Percentiles rank a stretch among this genome's conserved stretches.
These are phyloP conservation scores for Hamigera avellanea DNA, from an alignment of 495 filamentous ascomycete species.

Conservation along the genomic window DNA sequence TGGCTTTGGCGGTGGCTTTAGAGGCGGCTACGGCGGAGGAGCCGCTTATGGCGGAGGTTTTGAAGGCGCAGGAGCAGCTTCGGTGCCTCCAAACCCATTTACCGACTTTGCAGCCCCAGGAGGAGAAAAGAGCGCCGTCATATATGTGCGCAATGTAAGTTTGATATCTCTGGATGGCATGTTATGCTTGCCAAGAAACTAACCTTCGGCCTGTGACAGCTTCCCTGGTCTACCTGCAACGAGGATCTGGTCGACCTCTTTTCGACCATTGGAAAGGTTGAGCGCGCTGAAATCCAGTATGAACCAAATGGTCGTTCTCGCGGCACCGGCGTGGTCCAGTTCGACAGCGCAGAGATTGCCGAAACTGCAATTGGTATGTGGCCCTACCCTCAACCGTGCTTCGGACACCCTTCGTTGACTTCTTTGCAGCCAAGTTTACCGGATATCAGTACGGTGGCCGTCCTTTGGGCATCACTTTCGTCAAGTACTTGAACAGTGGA, in stretches of 20 bases:
- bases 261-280: slow-evolving; percentile 94
- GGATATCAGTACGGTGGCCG: slow-evolving; percentile 96
- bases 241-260: slow-evolving; percentile 94
- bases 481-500: slow-evolving; percentile 69
- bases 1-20: slow-evolving; percentile 31
- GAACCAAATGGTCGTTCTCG: slow-evolving; percentile 92
- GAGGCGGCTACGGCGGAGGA: slow-evolving; percentile 26
- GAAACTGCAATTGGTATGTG: slow-evolving; percentile 75
- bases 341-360: slow-evolving; percentile 70
- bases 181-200: too few relatives aligned
- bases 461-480: slow-evolving; percentile 81
- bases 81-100: slow-evolving; percentile 77
- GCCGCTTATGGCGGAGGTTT: slow-evolving; percentile 23
- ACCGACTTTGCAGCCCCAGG: slow-evolving; percentile 88
- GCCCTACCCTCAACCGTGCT: background rate
- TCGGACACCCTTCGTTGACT: slow-evolving; percentile 10
- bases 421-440: slow-evolving; percentile 74
- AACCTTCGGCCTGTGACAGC: slow-evolving; percentile 44
- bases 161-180: background rate
- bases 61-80: slow-evolving; percentile 29
- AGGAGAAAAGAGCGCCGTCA: slow-evolving; percentile 68
- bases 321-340: slow-evolving; percentile 90
- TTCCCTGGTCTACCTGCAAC: slow-evolving; percentile 98
- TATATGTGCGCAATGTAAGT: slow-evolving; percentile 96
- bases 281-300: slow-evolving; percentile 96